Evolutionary conservation across 768 basidiomycete genomes (phyloP).

Genomic region (Phallus indusiatus): DNA sequence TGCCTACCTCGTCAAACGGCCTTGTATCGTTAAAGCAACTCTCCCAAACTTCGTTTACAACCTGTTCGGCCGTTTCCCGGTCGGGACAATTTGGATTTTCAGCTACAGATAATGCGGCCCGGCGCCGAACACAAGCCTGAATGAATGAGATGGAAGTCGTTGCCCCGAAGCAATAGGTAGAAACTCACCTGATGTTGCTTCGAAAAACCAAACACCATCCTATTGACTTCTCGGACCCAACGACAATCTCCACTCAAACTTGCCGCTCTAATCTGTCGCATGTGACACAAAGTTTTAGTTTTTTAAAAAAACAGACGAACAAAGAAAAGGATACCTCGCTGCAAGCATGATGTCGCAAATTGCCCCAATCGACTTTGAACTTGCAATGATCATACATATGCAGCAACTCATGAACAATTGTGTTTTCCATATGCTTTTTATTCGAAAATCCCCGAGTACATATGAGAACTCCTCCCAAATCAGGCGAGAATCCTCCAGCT

Average conservation of each 20-base stretch:
- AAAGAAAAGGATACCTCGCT: constrained; percentile 69
- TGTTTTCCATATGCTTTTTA: constrained; percentile 87
- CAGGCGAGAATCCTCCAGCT: constrained; percentile 77
- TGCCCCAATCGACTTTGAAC: constrained; percentile 88
- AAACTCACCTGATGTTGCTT: constrained; percentile 85
- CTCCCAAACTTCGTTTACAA: constrained; percentile 95
- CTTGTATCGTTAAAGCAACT: constrained; percentile 92
- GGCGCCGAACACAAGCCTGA: constrained; percentile 82
- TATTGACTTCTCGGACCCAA: constrained; percentile 69
- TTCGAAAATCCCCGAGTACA: constrained; percentile 78
- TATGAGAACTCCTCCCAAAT: constrained; percentile 69
- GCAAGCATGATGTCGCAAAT: constrained; percentile 91
- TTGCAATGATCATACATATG: constrained; percentile 94
- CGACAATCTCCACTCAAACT: constrained; percentile 90
- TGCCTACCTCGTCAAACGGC: constrained; percentile 86
- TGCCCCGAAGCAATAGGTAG: constrained; percentile 7
- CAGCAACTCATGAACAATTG: constrained; percentile 85
- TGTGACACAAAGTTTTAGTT: constrained; percentile 1
- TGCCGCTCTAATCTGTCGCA: constrained; percentile 81
- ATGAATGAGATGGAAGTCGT: not conserved
- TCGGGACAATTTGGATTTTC: constrained; percentile 76
- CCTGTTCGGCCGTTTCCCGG: constrained; percentile 68
- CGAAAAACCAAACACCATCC: constrained; percentile 71
- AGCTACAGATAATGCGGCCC: constrained; percentile 73
- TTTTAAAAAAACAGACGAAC: not conserved